Percentiles rank a stretch among this genome's conserved stretches.
These are phyloP conservation scores for Globisporangium mamillatum DNA, from an alignment of 352 stramenopile species.

Conservation along the genomic window DNA sequence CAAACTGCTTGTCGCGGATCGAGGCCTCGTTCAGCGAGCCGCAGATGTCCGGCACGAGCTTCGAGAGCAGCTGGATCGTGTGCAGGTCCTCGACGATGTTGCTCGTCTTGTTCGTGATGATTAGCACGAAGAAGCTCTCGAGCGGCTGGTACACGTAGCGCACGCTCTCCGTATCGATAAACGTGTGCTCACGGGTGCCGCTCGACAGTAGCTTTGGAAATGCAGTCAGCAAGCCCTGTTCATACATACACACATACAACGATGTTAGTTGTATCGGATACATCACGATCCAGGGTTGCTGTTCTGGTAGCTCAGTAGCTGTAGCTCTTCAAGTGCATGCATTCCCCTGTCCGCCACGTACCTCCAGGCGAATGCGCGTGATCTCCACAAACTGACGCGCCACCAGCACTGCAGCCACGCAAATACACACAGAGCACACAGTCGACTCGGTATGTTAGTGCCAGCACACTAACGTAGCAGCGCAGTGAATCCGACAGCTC, in stretches of 20 bases:
- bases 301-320: not conserved
- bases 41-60: slow-evolving; percentile 96
- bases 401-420: slow-evolving; percentile 79
- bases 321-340: not conserved
- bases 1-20: slow-evolving; percentile 97
- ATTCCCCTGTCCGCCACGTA: slow-evolving; percentile 17
- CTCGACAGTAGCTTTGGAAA: slow-evolving; percentile 98
- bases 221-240: slow-evolving; percentile 93
- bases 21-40: slow-evolving; percentile 91
- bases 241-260: not conserved
- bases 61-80: slow-evolving; percentile 96
- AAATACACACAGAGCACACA: slow-evolving; percentile 6
- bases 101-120: slow-evolving; percentile 99
- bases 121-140: slow-evolving; percentile 97
- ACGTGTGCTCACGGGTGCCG: slow-evolving; percentile 95
- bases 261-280: not conserved
- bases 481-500: too few species aligned
- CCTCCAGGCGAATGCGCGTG: slow-evolving; percentile 97
- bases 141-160: slow-evolving; percentile 99
- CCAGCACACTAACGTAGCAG: not conserved
- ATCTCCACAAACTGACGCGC: slow-evolving; percentile 99
- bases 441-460: not conserved
- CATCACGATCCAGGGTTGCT: not conserved
- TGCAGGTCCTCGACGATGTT: slow-evolving; percentile 99
- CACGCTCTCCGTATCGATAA: slow-evolving; percentile 98